These are phyloP conservation scores for Fusarium burgessii DNA, from an alignment of 2,329 filamentous ascomycete species.

Conservation along the genomic window DNA sequence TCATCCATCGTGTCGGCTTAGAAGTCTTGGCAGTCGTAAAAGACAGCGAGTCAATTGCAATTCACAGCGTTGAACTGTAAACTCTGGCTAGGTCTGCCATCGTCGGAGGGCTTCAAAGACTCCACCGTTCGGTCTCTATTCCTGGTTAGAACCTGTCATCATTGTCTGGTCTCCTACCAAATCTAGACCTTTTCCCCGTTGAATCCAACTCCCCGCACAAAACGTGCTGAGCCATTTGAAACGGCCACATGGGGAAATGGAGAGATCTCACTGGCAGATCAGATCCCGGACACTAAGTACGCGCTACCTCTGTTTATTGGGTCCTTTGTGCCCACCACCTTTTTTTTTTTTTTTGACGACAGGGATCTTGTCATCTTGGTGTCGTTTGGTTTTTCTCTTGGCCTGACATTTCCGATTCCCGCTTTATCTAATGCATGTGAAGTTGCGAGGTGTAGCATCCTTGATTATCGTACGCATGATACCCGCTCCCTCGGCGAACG, in stretches of 20 bases:
- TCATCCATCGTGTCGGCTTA: slow-evolving; percentile 2
- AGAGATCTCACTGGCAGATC: slow-evolving; percentile 27
- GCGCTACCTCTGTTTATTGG: not conserved
- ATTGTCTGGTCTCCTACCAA: not conserved
- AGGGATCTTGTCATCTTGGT: not conserved
- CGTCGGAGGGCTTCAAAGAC: not conserved
- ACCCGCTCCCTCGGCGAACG: not conserved
- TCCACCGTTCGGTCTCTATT: slow-evolving; percentile 35
- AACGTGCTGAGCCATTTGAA: slow-evolving; percentile 21
- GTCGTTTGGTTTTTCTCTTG: not conserved
- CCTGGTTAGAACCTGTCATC: slow-evolving; percentile 16
- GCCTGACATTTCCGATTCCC: slow-evolving; percentile 12
- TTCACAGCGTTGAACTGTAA: not conserved
- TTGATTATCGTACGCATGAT: not conserved
- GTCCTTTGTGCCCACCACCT: not conserved
- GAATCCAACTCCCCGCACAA: slow-evolving; percentile 7
- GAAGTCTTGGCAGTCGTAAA: not conserved
- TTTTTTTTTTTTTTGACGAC: no score
- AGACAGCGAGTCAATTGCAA: not conserved
- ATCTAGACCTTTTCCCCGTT: slow-evolving; percentile 18
- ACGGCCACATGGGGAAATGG: slow-evolving; percentile 38
- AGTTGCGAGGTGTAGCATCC: not conserved
- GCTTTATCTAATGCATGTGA: slow-evolving; percentile 6
- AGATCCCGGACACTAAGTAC: not conserved
- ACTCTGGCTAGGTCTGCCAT: not conserved